phyloP scores from a whole-genome alignment of 2,329 filamentous ascomycete genomes.

The Aspergillus aculeatinus region DNA sequence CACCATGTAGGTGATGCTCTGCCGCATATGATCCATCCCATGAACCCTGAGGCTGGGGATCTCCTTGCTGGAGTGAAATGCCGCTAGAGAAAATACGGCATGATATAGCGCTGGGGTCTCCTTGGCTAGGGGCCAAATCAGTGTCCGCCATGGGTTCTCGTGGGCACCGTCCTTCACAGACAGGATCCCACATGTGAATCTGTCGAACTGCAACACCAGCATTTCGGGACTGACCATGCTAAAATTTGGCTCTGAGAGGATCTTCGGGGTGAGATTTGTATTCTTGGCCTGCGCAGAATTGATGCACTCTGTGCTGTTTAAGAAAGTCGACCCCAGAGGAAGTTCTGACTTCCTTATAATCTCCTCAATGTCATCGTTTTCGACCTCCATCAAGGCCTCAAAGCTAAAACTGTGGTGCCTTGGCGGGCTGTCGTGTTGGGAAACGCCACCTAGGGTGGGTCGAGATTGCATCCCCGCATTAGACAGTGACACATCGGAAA shows the following conservation, averaged over 20 bases:
- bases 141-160: conserved; percentile 70
- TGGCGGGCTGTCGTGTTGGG: conserved; percentile 10
- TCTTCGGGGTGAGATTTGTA: conserved; percentile 20
- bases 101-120: conserved; percentile 66
- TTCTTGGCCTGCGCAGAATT: conserved; percentile 30
- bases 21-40: conserved; percentile 69
- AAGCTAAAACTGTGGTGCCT: conserved; percentile 28
- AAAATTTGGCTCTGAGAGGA: conserved; percentile 51
- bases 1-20: conserved; percentile 59
- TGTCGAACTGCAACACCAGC: conserved; percentile 63
- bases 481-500: conserved; percentile 17
- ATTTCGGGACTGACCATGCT: conserved; percentile 58
- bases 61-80: conserved; percentile 64
- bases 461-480: conserved; percentile 7
- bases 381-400: conserved; percentile 33
- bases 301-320: conserved; percentile 39
- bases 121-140: conserved; percentile 67
- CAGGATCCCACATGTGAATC: conserved; percentile 67
- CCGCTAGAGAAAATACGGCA: conserved; percentile 67
- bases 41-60: conserved; percentile 57
- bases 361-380: conserved; percentile 56
- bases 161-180: conserved; percentile 68
- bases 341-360: conserved; percentile 46
- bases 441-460: conserved; percentile 5
- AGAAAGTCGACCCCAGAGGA: conserved; percentile 35